These are phyloP conservation scores for Brassica rapa DNA, from an alignment of 345 rosid species.

Conservation along the genomic window DNA sequence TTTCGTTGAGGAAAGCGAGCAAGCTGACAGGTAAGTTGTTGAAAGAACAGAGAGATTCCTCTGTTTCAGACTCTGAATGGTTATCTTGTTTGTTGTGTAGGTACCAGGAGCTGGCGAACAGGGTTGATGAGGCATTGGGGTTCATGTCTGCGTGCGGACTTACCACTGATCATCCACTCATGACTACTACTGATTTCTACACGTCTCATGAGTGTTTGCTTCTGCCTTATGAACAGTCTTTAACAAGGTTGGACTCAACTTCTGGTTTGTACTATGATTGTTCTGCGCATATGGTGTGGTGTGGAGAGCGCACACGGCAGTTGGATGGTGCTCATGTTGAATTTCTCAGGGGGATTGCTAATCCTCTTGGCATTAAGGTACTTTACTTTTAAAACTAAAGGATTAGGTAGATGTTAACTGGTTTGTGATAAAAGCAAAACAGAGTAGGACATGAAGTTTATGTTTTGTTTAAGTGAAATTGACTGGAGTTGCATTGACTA, in stretches of 20 bases:
- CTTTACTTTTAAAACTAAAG: neutral
- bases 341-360: conserved; percentile 63
- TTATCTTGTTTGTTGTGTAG: conserved; percentile 25
- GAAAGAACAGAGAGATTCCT: neutral
- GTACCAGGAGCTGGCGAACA: conserved; percentile 56
- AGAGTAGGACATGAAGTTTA: neutral
- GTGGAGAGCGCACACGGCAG: conserved; percentile 64
- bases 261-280: conserved; percentile 36
- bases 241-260: conserved; percentile 61
- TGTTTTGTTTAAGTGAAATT: neutral
- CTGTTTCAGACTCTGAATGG: neutral
- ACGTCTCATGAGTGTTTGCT: conserved; percentile 69
- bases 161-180: conserved; percentile 55
- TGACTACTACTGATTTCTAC: conserved; percentile 69
- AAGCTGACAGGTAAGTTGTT: conserved; percentile 49
- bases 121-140: conserved; percentile 68
- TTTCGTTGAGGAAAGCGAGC: conserved; percentile 58
- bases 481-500: neutral
- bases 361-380: conserved; percentile 64
- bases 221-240: conserved; percentile 63
- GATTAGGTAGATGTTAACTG: conserved; percentile 5
- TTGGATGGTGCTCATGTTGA: conserved; percentile 68
- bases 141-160: conserved; percentile 70
- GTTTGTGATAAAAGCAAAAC: neutral
- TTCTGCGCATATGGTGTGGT: conserved; percentile 69